Percentiles rank a stretch among this genome's conserved stretches.
Conservation (phyloP, 108 stramenopile genomes). For the Bacterosira constricta region DNA sequence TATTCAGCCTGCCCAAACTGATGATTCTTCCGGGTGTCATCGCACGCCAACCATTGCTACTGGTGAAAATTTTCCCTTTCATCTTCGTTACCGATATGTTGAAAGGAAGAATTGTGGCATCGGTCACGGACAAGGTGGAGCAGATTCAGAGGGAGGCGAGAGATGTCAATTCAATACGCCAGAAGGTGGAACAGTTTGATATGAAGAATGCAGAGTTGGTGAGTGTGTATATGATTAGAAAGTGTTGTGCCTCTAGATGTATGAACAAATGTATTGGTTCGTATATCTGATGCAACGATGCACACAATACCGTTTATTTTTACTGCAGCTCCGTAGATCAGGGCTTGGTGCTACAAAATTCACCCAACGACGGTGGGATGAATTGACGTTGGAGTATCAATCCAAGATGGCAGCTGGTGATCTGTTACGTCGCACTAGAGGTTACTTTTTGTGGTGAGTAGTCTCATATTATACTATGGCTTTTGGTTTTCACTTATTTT, state of each 20-base stretch:
- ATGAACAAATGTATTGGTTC: too few relatives aligned
- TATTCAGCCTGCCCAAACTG: slow-evolving; percentile 86
- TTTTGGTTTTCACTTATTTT: too few relatives aligned
- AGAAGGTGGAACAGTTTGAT: slow-evolving; percentile 88
- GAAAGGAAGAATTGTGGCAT: slow-evolving; percentile 70
- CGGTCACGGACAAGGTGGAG: slow-evolving; percentile 76
- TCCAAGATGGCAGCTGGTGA: slow-evolving; percentile 61
- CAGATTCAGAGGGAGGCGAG: slow-evolving; percentile 69
- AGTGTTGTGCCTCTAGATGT: too few relatives aligned
- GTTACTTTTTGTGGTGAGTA: slow-evolving; percentile 61
- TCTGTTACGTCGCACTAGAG: slow-evolving; percentile 66
- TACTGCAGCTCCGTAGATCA: slow-evolving; percentile 44
- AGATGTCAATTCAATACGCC: slow-evolving; percentile 58
- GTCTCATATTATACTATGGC: too few relatives aligned
- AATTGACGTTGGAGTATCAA: slow-evolving; percentile 76
- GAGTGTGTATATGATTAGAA: too few relatives aligned
- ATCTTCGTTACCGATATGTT: slow-evolving; percentile 77
- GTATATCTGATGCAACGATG: too few relatives aligned
- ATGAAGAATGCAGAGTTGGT: slow-evolving; percentile 88
- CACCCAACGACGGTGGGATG: slow-evolving; percentile 75
- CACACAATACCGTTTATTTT: too few relatives aligned
- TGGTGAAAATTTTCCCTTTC: slow-evolving; percentile 81
- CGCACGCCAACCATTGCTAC: slow-evolving; percentile 65
- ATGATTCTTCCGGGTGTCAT: slow-evolving; percentile 82
- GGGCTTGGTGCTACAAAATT: slow-evolving; percentile 72